Percentiles rank a stretch among this genome's conserved stretches.
These are phyloP conservation scores for Kwoniella bestiolae DNA, from an alignment of 768 basidiomycete species.

Conservation along the genomic window DNA sequence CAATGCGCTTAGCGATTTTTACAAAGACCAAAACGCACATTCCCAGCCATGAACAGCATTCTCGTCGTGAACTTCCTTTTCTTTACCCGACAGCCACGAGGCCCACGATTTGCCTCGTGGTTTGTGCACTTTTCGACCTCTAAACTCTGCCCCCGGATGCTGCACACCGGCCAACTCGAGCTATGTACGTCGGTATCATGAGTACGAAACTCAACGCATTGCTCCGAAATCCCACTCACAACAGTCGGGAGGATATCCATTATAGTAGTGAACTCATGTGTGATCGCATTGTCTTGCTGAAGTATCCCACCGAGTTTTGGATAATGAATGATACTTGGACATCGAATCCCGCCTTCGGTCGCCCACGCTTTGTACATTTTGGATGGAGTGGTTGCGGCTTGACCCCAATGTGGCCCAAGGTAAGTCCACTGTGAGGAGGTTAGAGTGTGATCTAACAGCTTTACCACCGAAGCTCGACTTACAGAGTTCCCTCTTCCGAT, in stretches of 20 bases:
- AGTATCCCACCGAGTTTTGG: conserved; percentile 22
- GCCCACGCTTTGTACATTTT: conserved; percentile 41
- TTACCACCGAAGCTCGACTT: conserved; percentile 8
- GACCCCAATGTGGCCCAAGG: conserved; percentile 50
- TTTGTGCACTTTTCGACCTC: conserved; percentile 35
- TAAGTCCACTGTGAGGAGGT: conserved; percentile 34
- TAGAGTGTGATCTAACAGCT: background rate
- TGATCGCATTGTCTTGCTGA: background rate
- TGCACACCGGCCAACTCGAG: conserved; percentile 33
- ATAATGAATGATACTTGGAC: conserved; percentile 44
- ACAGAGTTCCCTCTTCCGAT: conserved; percentile 49
- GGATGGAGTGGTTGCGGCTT: conserved; percentile 52
- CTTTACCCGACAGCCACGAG: conserved; percentile 19
- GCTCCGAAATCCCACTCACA: background rate
- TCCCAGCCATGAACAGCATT: conserved; percentile 50
- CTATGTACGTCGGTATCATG: background rate
- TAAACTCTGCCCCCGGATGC: conserved; percentile 36
- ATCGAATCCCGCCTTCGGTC: conserved; percentile 41
- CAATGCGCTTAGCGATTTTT: background rate
- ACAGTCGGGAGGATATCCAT: conserved; percentile 54
- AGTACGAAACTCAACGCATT: background rate
- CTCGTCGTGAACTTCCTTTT: conserved; percentile 32
- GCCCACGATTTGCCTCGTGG: conserved; percentile 48
- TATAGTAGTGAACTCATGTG: conserved; percentile 49
- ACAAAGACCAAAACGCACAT: conserved; percentile 18